phyloP scores from a whole-genome alignment of 768 basidiomycete genomes.

The Phaeolepiota aurea region DNA sequence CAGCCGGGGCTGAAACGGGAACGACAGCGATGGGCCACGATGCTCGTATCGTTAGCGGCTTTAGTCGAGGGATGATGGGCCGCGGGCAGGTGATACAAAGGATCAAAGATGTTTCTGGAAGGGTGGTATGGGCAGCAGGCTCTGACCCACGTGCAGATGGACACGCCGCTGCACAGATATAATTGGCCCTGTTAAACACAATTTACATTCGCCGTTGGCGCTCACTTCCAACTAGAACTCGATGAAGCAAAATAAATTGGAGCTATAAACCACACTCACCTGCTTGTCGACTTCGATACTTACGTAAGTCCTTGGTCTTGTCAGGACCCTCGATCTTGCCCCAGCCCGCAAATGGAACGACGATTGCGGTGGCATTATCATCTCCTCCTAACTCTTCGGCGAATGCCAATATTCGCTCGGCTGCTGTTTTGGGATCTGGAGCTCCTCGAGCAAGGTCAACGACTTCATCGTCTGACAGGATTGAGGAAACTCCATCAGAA shows the following conservation, averaged over 20 bases:
- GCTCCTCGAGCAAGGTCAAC: slow-evolving; percentile 78
- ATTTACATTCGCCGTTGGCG: slow-evolving; percentile 59
- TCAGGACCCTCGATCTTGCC: slow-evolving; percentile 74
- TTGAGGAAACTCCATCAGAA: slow-evolving; percentile 91
- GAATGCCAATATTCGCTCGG: slow-evolving; percentile 73
- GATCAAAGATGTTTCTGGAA: slow-evolving; percentile 54
- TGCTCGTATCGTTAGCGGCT: slow-evolving; percentile 53
- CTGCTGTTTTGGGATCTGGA: slow-evolving; percentile 69
- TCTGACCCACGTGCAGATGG: slow-evolving; percentile 87
- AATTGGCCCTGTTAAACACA: slow-evolving; percentile 9
- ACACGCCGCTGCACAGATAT: slow-evolving; percentile 82
- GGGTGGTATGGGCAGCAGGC: slow-evolving; percentile 89
- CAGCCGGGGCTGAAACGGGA: too few relatives aligned
- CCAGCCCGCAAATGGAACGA: slow-evolving; percentile 92
- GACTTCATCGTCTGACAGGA: slow-evolving; percentile 90
- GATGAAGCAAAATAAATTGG: slow-evolving; percentile 2
- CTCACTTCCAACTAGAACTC: slow-evolving; percentile 47
- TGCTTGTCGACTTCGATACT: slow-evolving; percentile 67
- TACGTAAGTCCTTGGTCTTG: slow-evolving; percentile 71
- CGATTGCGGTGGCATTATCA: slow-evolving; percentile 88
- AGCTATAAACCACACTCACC: slow-evolving; percentile 24
- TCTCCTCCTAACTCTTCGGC: slow-evolving; percentile 83
- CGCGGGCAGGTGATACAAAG: slow-evolving; percentile 89
- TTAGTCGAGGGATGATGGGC: slow-evolving; percentile 59
- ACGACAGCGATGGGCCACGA: slow-evolving; percentile 88